Conservation (phyloP, 129 eudicot species). For the Escallonia rubra region DNA sequence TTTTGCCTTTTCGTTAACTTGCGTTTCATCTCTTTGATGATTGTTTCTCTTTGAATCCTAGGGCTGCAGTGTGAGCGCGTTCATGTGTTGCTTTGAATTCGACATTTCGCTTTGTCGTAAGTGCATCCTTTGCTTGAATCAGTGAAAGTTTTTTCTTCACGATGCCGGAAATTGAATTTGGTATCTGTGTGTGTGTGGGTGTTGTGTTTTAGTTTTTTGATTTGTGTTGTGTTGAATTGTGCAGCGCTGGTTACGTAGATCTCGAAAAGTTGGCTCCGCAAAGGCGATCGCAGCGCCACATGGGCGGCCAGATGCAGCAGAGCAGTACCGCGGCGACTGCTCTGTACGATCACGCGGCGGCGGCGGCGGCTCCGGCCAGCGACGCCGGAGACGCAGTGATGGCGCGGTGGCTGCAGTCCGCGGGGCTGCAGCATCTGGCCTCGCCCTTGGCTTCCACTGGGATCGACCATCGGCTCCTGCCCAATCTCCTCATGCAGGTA, state of each 20-base stretch:
- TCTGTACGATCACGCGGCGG: conserved; percentile 85
- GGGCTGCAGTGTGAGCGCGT: conserved; percentile 6
- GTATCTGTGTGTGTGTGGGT: neutral
- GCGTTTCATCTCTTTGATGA: neutral
- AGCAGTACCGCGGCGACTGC: conserved; percentile 78
- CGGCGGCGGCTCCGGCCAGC: conserved; percentile 43
- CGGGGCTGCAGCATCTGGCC: conserved; percentile 99
- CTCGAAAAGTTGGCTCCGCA: conserved; percentile 48
- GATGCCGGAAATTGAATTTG: neutral
- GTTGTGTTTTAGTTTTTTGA: conserved; percentile 1
- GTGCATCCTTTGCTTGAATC: neutral
- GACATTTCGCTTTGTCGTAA: conserved; percentile 27
- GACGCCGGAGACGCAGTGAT: conserved; percentile 97
- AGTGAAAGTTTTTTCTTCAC: neutral
- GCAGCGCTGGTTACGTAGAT: conserved; percentile 12
- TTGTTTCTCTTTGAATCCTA: neutral
- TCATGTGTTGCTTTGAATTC: conserved; percentile 32
- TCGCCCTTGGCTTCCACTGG: conserved; percentile 85
- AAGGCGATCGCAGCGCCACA: conserved; percentile 98
- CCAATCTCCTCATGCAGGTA: conserved; percentile 97
- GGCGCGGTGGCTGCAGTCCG: conserved; percentile 99
- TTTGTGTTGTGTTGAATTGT: conserved; percentile 2
- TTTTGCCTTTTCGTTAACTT: neutral
- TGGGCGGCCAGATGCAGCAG: conserved; percentile 99
- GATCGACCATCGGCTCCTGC: conserved; percentile 60